Evolutionary conservation across 75 land plant species (phyloP), one percentile per base, ranked within the genome.

Genomic region (Larix kaempferi): DNA sequence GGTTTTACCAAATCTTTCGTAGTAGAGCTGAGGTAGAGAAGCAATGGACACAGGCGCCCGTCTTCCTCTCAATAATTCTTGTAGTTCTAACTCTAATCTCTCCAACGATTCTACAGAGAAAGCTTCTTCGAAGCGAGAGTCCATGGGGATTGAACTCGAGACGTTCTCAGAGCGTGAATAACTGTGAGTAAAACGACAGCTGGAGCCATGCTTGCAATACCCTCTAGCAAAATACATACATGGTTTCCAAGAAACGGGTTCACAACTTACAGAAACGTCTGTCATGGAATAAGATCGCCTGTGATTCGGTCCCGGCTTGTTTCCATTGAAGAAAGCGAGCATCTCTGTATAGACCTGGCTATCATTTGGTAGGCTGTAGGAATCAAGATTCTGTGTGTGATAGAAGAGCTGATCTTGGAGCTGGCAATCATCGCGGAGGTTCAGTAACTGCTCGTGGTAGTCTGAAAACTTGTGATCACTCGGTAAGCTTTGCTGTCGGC

Each of bases 11-110:
- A 87, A 98, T 27, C 76, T 86, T 54, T 98, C 99, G 73, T 81
- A 87, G 71, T 97, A 97, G 56, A 95, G 39, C 86, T 86, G 86
- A 3, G 99, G 98, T 55, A 98, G 73, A 0, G 92, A 86, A 19
- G 99, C 98, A 62, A 98, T 95, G 6, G 99, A 95, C 58, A 98
- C 82, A 15, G 99, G 99, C 27, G 76, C 72, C 60, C 92, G 76
- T 75, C 76, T 84, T 5, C 88, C 87, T 76, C 80, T 91, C 80
- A 98, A 73, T 7, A 98, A 84, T 76, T 98, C 98, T 14, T 77
- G 83, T 11, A 98, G 82, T 84, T 98, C 99, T 57, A 84, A 12
- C 77, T 98, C 99, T 10, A 98, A 72, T 33, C 81, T 78, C 86
- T 88, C 96, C n/a, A 95, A 83, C 2, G 94, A 87, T 19, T 82